Conservation (phyloP, 345 rosid species). For the Carallia pectinifolia region DNA sequence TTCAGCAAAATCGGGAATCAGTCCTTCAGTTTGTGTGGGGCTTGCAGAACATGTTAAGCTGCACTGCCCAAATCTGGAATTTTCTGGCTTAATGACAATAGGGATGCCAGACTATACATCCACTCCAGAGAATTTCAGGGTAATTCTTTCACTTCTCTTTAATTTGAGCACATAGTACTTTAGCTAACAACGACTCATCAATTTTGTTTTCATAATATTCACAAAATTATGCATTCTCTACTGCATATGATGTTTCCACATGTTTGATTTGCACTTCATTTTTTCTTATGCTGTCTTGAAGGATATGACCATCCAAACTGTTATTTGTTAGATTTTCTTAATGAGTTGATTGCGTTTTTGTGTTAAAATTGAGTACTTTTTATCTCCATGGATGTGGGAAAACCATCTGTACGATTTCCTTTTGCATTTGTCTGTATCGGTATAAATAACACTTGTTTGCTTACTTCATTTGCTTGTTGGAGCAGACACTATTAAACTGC, state of each 20-base stretch:
- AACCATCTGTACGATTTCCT: neutral
- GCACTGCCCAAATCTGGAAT: conserved; percentile 62
- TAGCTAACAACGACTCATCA: neutral
- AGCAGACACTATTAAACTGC: conserved; percentile 66
- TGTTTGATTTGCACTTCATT: too few relatives aligned
- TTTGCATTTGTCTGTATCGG: neutral
- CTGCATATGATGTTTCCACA: too few relatives aligned
- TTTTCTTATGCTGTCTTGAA: too few relatives aligned
- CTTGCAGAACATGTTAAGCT: conserved; percentile 66
- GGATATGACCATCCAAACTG: neutral
- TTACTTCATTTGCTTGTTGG: neutral
- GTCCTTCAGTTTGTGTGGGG: conserved; percentile 67
- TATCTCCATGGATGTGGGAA: neutral
- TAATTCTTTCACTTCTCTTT: conserved; percentile 20
- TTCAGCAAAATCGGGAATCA: conserved; percentile 88
- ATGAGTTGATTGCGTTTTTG: neutral
- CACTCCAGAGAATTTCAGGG: conserved; percentile 89
- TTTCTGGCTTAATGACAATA: conserved; percentile 93
- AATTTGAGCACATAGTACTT: neutral
- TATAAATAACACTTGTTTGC: neutral
- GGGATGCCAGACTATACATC: conserved; percentile 90
- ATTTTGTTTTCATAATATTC: neutral
- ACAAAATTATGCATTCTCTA: neutral
- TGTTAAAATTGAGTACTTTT: neutral
- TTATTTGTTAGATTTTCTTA: neutral